Evolutionary conservation across 768 basidiomycete genomes (phyloP).

Genomic region (Agrocybe chaxingu): DNA sequence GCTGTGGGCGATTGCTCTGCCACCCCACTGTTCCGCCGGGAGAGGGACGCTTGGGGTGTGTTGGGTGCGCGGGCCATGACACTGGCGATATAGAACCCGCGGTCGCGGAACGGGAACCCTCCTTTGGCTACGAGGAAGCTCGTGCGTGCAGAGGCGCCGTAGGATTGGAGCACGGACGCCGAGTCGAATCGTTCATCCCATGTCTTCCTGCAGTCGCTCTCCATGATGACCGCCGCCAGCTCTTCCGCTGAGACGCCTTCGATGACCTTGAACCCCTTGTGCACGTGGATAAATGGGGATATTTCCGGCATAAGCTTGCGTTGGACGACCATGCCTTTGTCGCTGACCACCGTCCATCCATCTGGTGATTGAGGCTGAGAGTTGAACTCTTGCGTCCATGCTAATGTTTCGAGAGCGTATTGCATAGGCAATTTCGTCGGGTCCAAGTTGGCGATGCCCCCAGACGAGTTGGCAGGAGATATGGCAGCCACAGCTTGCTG

Average conservation of each 20-base stretch:
- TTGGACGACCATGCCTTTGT: conserved; percentile 74
- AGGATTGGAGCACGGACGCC: conserved; percentile 68
- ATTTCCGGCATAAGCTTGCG: conserved; percentile 74
- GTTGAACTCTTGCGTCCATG: conserved; percentile 76
- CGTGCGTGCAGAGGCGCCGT: conserved; percentile 71
- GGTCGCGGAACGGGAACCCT: conserved; percentile 86
- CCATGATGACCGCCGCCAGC: conserved; percentile 68
- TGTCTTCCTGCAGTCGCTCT: conserved; percentile 65
- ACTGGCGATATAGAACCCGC: conserved; percentile 83
- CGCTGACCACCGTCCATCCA: conserved; percentile 76
- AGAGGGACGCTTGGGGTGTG: conserved; percentile 16
- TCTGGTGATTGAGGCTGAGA: conserved; percentile 34
- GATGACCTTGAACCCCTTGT: conserved; percentile 87
- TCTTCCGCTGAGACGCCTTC: conserved; percentile 95
- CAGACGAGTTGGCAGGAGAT: conserved; percentile 48
- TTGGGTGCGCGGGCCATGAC: conserved; percentile 60
- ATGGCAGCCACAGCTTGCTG: conserved; percentile 79
- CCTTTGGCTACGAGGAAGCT: conserved; percentile 71
- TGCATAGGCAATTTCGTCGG: conserved; percentile 70
- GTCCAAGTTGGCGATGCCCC: conserved; percentile 41
- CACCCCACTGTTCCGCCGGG: conserved; percentile 39
- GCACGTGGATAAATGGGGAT: conserved; percentile 78
- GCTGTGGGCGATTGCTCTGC: conserved; percentile 29
- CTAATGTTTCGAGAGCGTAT: conserved; percentile 77
- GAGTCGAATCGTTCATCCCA: conserved; percentile 89